Evolutionary conservation across 495 filamentous ascomycete genomes (phyloP).

Genomic region (Hamigera avellanea): DNA sequence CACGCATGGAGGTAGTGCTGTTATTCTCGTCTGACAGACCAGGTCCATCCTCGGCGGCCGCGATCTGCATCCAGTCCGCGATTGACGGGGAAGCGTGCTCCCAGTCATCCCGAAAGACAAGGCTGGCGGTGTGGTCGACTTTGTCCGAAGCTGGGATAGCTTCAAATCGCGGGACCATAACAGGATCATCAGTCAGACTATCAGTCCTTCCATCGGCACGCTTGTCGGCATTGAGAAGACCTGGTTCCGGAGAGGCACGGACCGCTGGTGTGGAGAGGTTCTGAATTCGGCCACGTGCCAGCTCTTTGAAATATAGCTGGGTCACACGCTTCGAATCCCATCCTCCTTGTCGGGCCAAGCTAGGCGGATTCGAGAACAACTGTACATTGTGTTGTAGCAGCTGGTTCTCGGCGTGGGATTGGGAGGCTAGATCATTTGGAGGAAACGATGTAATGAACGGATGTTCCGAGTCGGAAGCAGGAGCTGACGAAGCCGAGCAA

Average conservation of each 20-base stretch:
- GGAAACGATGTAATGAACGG: slow-evolving; percentile 8
- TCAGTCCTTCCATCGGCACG: slow-evolving; percentile 10
- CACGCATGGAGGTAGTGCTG: slow-evolving; percentile 10
- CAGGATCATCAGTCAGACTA: slow-evolving; percentile 26
- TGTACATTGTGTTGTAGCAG: slow-evolving; percentile 2
- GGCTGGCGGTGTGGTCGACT: slow-evolving; percentile 26
- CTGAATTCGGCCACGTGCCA: slow-evolving; percentile 27
- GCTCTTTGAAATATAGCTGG: slow-evolving; percentile 41
- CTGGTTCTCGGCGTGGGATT: slow-evolving; percentile 6
- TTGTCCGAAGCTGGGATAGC: slow-evolving; percentile 11
- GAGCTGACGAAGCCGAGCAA: slow-evolving; percentile 21
- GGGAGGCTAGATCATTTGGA: slow-evolving; percentile 11
- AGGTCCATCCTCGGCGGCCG: slow-evolving; percentile 25
- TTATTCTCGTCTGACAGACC: slow-evolving; percentile 7
- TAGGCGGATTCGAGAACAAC: slow-evolving; percentile 23
- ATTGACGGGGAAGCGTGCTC: slow-evolving; percentile 45
- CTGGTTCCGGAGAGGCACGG: slow-evolving; percentile 11
- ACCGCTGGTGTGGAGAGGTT: slow-evolving; percentile 10
- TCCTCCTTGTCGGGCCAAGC: slow-evolving; percentile 35
- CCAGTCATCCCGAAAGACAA: slow-evolving; percentile 39
- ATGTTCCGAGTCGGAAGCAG: slow-evolving; percentile 14
- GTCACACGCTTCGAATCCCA: slow-evolving; percentile 44
- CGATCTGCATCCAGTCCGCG: slow-evolving; percentile 41
- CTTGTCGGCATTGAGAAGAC: slow-evolving; percentile 2
- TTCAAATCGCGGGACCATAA: slow-evolving; percentile 19